Evolutionary conservation across 352 stramenopile species (phyloP), one percentile per base, ranked within the genome.

Genomic region (Pythium rishiriense): DNA sequence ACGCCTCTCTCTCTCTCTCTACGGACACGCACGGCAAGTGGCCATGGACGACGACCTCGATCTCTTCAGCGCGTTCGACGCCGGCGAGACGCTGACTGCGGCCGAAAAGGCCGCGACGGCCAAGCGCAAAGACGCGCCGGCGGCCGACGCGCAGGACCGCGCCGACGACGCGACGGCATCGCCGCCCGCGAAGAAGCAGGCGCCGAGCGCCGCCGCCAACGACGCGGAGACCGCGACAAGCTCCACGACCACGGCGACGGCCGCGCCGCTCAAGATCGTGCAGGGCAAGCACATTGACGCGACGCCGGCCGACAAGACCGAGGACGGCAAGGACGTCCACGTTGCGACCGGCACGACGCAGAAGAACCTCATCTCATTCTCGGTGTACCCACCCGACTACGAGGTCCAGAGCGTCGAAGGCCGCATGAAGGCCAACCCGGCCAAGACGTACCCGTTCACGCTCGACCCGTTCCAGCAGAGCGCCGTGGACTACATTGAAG

Each of bases 391-490:
- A 21, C 79, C 82, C 12, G 78, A 89, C 21, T 88, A 85, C 55
- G 74, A 82, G 21, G 65, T 67, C 0, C 74, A 78, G 57, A 78
- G 66, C 21, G 80, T 74, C 14, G 74, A 78, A 24, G 74, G 83
- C 31, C 69, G 79, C 66, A 72, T 74, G 31, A 81, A 66, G 37
- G 75, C 69, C n/a, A 84, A 85, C 64, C 96, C 96, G 17, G 97
- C 98, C 47, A 99, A 99, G 86, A 94, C 76, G 56, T 99, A 99
- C 73, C 90, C 96, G 21, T 99, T 99, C 77, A 91, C 79, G 48
- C 76, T 99, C 17, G 98, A 99, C 73, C 93, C 94, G n/a, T 99
- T 99, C 76, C 97, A 99, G 79, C 76, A 94, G 58, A 88, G 98
- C 66, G 96, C 97, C 7, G 91, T 99, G 35, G 79, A 92, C 33